Conservation (phyloP, 768 basidiomycete genomes). For the Lentinula lateritia region DNA sequence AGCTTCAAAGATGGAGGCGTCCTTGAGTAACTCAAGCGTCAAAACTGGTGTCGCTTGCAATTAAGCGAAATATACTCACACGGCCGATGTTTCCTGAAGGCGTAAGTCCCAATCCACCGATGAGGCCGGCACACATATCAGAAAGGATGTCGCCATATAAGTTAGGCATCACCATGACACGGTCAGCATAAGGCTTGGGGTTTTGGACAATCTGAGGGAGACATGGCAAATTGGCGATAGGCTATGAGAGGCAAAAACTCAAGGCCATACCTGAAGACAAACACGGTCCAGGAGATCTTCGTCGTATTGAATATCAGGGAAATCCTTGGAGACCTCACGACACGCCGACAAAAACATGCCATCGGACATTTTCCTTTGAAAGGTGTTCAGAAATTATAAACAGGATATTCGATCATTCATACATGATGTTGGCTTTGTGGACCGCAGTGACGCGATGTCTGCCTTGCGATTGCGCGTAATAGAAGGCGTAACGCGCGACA, state of each 20-base stretch:
- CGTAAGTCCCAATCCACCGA: constrained; percentile 95
- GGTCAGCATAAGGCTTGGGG: constrained; percentile 87
- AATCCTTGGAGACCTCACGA: constrained; percentile 92
- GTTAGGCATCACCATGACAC: constrained; percentile 99
- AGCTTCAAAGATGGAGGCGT: constrained; percentile 99
- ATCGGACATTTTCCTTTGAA: constrained; percentile 95
- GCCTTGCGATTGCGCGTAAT: constrained; percentile 87
- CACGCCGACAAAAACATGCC: constrained; percentile 99
- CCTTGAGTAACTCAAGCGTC: constrained; percentile 39
- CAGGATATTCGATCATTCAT: constrained; percentile 19
- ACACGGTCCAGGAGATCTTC: constrained; percentile 97
- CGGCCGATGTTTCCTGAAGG: constrained; percentile 97
- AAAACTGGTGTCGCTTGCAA: constrained; percentile 5
- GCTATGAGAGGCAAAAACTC: not conserved
- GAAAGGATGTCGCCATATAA: constrained; percentile 93
- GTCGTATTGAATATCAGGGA: constrained; percentile 89
- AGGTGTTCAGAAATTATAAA: constrained; percentile 6
- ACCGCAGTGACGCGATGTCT: constrained; percentile 94
- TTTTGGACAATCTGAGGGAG: constrained; percentile 75
- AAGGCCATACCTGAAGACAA: constrained; percentile 70
- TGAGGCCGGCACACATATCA: constrained; percentile 97
- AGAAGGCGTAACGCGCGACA: constrained; percentile 97
- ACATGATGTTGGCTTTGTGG: constrained; percentile 99
- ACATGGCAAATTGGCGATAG: not conserved
- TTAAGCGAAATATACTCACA: constrained; percentile 35